Percentiles rank a stretch among this genome's conserved stretches.
Conservation (phyloP, 495 filamentous ascomycete species). For the Diplogelasinospora grovesii region DNA sequence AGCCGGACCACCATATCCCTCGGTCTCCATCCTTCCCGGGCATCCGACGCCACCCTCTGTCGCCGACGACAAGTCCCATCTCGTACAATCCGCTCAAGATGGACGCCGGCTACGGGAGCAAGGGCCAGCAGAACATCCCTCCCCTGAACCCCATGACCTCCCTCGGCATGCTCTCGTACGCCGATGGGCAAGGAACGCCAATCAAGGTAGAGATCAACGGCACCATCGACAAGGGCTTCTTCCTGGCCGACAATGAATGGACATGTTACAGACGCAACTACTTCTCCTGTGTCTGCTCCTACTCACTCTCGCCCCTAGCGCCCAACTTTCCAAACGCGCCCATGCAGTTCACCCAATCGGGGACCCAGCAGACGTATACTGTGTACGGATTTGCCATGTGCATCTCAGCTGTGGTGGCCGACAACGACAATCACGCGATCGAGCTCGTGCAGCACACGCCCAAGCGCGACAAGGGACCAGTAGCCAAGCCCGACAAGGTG, state of each 20-base stretch:
- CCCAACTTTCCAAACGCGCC: conserved; percentile 30
- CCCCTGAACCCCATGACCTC: conserved; percentile 53
- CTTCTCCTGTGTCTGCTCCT: conserved; percentile 82
- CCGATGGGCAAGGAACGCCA: conserved; percentile 43
- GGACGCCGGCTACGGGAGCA: conserved; percentile 37
- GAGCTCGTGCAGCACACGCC: conserved; percentile 93
- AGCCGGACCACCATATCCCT: conserved; percentile 39
- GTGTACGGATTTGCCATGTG: conserved; percentile 71
- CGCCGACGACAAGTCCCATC: conserved; percentile 41
- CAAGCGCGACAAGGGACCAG: conserved; percentile 88
- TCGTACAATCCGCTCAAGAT: conserved; percentile 40
- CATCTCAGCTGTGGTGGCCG: conserved; percentile 82
- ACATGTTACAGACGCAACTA: conserved; percentile 96
- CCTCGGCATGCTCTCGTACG: conserved; percentile 52
- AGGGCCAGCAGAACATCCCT: conserved; percentile 42
- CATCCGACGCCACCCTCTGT: conserved; percentile 45
- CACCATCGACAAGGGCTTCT: conserved; percentile 90
- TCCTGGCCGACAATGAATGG: conserved; percentile 79
- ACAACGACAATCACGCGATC: conserved; percentile 66
- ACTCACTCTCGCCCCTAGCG: conserved; percentile 51
- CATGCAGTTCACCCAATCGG: conserved; percentile 35
- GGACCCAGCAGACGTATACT: conserved; percentile 36
- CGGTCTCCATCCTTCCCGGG: conserved; percentile 43
- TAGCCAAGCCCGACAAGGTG: conserved; percentile 66
- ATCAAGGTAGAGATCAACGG: conserved; percentile 74